Conservation (phyloP, 768 basidiomycete genomes). For the Fistulinella prunicolor region DNA sequence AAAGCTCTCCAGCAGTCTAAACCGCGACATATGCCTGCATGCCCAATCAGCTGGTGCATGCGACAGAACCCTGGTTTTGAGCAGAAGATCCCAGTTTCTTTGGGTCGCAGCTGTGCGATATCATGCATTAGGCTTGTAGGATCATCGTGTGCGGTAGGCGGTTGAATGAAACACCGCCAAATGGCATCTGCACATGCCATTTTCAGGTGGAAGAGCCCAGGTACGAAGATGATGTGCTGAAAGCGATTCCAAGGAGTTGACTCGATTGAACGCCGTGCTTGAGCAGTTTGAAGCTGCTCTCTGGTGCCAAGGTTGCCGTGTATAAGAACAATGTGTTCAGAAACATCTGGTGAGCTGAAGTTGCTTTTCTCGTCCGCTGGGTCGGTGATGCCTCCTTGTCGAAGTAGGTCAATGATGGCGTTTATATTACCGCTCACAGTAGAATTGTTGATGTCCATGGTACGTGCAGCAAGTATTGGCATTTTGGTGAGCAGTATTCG, state of each 20-base stretch:
- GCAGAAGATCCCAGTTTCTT: conserved; percentile 32
- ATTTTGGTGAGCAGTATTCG: not conserved
- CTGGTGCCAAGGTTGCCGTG: not conserved
- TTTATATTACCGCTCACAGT: not conserved
- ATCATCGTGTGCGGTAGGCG: not conserved
- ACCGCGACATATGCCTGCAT: conserved; percentile 23
- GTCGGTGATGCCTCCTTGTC: not conserved
- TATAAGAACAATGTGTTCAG: not conserved
- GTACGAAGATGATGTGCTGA: conserved; percentile 34
- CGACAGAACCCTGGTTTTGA: conserved; percentile 31
- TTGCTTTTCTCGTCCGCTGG: not conserved
- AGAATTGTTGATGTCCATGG: not conserved
- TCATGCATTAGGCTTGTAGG: conserved; percentile 17
- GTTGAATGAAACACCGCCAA: conserved; percentile 11
- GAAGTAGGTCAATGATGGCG: not conserved
- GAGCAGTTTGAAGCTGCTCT: not conserved
- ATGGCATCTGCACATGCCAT: conserved; percentile 30
- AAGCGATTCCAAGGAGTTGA: conserved; percentile 26
- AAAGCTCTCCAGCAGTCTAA: conserved; percentile 30
- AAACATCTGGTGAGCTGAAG: not conserved
- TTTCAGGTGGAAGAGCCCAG: conserved; percentile 36
- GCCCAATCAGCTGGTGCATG: conserved; percentile 36
- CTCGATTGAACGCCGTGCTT: conserved; percentile 15
- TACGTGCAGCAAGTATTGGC: not conserved
- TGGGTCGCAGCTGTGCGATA: conserved; percentile 24